These are phyloP conservation scores for Chionographis japonica DNA, from an alignment of 106 monocot genomes.

Conservation along the genomic window DNA sequence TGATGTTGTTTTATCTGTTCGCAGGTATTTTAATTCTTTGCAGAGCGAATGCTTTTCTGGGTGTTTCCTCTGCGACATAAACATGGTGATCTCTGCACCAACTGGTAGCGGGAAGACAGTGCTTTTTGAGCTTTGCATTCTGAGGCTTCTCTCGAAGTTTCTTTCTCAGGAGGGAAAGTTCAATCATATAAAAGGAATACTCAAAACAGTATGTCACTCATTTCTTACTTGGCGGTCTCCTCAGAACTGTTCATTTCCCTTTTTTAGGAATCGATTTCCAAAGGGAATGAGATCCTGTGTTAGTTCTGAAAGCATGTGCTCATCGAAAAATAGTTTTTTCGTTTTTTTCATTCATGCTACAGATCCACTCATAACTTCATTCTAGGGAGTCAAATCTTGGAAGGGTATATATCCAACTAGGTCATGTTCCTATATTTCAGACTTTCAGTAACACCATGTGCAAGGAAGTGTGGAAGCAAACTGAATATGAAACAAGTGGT, in stretches of 20 bases:
- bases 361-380: too few relatives aligned
- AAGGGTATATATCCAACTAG: too few relatives aligned
- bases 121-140: conserved; percentile 91
- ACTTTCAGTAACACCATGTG: too few relatives aligned
- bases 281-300: too few relatives aligned
- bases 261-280: too few relatives aligned
- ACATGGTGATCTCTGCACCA: conserved; percentile 97
- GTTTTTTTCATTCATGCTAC: neutral
- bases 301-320: too few relatives aligned
- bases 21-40: conserved; percentile 95
- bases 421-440: too few relatives aligned
- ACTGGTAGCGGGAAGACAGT: conserved; percentile 98
- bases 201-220: conserved; percentile 68
- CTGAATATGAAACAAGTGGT: too few relatives aligned
- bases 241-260: too few relatives aligned
- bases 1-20: conserved; percentile 1
- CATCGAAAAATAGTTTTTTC: neutral
- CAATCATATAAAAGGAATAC: conserved; percentile 59
- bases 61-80: conserved; percentile 79
- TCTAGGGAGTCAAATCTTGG: too few relatives aligned
- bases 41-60: conserved; percentile 89
- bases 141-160: conserved; percentile 83
- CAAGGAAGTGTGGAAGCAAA: too few relatives aligned
- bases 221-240: neutral
- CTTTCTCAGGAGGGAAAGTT: conserved; percentile 73